These are phyloP conservation scores for Phytophthora sp. DNA, from an alignment of 352 stramenopile species.

Conservation along the genomic window DNA sequence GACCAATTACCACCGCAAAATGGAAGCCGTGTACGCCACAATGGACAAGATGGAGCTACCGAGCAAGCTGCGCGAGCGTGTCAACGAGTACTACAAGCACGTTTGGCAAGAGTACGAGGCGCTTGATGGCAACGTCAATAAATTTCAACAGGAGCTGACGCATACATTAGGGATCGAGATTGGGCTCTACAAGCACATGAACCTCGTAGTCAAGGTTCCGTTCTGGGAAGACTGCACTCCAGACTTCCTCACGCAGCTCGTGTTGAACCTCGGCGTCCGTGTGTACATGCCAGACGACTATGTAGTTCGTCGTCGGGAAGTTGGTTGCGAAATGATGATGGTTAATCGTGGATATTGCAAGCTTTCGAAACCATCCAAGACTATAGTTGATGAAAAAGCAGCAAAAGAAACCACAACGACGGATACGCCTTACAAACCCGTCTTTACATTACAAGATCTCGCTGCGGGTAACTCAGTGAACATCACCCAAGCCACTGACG, in stretches of 20 bases:
- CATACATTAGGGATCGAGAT: conserved; percentile 51
- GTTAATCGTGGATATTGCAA: conserved; percentile 44
- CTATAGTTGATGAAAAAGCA: neutral
- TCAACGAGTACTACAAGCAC: conserved; percentile 56
- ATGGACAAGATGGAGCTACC: conserved; percentile 60
- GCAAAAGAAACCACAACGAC: no score
- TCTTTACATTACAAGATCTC: no score
- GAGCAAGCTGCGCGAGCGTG: conserved; percentile 36
- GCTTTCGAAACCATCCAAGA: conserved; percentile 7
- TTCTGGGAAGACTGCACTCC: conserved; percentile 50
- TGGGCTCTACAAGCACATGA: conserved; percentile 46
- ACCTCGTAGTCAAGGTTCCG: conserved; percentile 39
- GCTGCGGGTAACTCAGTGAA: no score
- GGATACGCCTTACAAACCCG: no score
- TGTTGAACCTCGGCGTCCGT: conserved; percentile 35
- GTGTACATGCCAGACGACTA: conserved; percentile 64
- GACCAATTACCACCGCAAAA: conserved; percentile 65
- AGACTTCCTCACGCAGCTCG: conserved; percentile 50
- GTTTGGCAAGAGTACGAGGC: conserved; percentile 53
- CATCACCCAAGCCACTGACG: no score
- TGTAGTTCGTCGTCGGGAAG: conserved; percentile 45
- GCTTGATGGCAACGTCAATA: conserved; percentile 40
- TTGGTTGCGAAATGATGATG: conserved; percentile 52
- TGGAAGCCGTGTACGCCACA: conserved; percentile 58
- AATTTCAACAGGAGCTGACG: conserved; percentile 47